Conservation (phyloP, 108 stramenopile genomes). For the Skeletonema grethae region DNA sequence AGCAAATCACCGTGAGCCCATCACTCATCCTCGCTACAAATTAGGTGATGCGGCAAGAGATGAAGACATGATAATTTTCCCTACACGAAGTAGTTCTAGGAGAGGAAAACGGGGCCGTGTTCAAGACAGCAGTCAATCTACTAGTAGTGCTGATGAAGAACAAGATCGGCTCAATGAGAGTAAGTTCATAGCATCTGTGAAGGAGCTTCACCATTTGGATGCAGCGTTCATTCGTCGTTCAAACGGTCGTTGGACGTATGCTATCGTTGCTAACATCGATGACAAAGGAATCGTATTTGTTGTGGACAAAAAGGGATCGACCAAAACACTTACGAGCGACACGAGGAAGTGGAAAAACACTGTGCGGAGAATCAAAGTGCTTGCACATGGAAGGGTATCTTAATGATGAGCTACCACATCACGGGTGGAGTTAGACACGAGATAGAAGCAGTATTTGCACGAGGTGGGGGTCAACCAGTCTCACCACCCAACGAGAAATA, state of each 20-base stretch:
- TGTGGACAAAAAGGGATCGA: conserved; percentile 36
- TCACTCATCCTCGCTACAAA: conserved; percentile 29
- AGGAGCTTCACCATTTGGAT: conserved; percentile 14
- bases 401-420: not conserved
- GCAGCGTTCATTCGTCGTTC: conserved; percentile 44
- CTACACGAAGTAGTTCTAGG: not conserved
- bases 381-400: conserved; percentile 24
- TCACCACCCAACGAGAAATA: too few species aligned
- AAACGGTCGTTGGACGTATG: conserved; percentile 49
- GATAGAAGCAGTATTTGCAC: not conserved
- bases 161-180: conserved; percentile 6
- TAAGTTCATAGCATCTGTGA: conserved; percentile 10
- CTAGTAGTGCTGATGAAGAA: conserved; percentile 11
- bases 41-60: conserved; percentile 26
- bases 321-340: conserved; percentile 31
- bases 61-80: conserved; percentile 35
- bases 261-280: conserved; percentile 26
- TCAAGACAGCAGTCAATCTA: not conserved
- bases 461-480: too few species aligned
- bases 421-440: too few species aligned
- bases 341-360: conserved; percentile 27
- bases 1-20: conserved; percentile 17
- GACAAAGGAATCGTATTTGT: conserved; percentile 34
- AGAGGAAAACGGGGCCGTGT: not conserved
- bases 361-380: conserved; percentile 23